phyloP scores from a whole-genome alignment of 768 basidiomycete species.

The Boletales sp. region DNA sequence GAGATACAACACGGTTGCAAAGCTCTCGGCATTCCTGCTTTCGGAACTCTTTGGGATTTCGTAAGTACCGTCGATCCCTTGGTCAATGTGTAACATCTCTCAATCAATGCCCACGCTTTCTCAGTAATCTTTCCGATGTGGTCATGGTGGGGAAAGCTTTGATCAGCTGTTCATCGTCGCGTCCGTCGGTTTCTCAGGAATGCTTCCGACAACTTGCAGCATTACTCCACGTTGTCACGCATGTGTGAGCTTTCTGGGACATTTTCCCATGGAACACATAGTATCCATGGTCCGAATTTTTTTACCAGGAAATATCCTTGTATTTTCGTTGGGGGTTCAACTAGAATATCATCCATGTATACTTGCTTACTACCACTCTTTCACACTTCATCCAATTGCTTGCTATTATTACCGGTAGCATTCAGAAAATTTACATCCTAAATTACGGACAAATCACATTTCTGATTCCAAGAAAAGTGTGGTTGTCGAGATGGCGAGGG shows the following conservation, averaged over 20 bases:
- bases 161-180: background rate
- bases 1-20: constrained; percentile 81
- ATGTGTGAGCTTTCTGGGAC: too few relatives aligned
- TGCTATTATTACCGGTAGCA: background rate
- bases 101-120: background rate
- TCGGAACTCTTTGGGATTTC: constrained; percentile 74
- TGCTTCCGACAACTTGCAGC: background rate
- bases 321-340: too few relatives aligned
- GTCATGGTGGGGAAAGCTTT: background rate
- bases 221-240: background rate
- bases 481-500: background rate
- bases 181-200: background rate
- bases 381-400: too few relatives aligned
- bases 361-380: too few relatives aligned
- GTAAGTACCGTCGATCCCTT: constrained; percentile 24
- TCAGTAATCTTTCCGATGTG: constrained; percentile 21
- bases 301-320: too few relatives aligned
- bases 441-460: constrained; percentile 1
- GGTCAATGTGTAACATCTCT: background rate
- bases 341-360: too few relatives aligned
- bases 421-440: background rate
- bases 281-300: too few relatives aligned
- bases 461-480: background rate
- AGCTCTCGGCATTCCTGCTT: constrained; percentile 60
- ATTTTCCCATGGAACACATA: too few relatives aligned